Conservation (phyloP, 768 basidiomycete genomes). For the Pholiota microspora region DNA sequence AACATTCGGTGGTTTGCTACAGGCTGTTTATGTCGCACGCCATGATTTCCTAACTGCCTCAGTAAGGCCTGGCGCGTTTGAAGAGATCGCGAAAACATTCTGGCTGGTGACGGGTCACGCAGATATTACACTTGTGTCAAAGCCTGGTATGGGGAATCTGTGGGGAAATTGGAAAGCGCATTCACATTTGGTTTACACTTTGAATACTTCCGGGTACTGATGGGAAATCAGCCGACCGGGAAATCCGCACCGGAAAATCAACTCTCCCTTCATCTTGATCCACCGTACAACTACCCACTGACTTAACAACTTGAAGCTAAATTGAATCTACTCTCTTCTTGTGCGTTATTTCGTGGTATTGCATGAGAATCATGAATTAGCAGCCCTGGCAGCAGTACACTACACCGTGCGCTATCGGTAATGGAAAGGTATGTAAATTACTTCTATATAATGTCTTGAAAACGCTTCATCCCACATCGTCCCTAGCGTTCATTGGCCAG, state of each 20-base stretch:
- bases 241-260: too few relatives aligned
- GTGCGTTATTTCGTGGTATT: neutral
- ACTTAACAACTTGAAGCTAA: too few relatives aligned
- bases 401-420: constrained; percentile 3
- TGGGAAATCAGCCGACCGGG: too few relatives aligned
- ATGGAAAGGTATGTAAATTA: constrained; percentile 4
- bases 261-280: too few relatives aligned
- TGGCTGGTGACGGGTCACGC: neutral
- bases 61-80: neutral
- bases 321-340: too few relatives aligned
- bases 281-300: too few relatives aligned
- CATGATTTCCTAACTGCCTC: neutral
- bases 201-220: too few relatives aligned
- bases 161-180: too few relatives aligned
- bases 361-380: constrained; percentile 2
- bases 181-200: too few relatives aligned
- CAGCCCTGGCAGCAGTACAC: neutral
- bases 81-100: neutral
- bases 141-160: too few relatives aligned
- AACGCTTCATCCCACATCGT: neutral
- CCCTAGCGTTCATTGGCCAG: neutral
- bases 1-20: neutral
- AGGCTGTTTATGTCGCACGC: neutral
- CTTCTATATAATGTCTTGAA: constrained; percentile 4
- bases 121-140: neutral